Conservation (phyloP, 73 alveolate species). For the Paramecium primaurelia region DNA sequence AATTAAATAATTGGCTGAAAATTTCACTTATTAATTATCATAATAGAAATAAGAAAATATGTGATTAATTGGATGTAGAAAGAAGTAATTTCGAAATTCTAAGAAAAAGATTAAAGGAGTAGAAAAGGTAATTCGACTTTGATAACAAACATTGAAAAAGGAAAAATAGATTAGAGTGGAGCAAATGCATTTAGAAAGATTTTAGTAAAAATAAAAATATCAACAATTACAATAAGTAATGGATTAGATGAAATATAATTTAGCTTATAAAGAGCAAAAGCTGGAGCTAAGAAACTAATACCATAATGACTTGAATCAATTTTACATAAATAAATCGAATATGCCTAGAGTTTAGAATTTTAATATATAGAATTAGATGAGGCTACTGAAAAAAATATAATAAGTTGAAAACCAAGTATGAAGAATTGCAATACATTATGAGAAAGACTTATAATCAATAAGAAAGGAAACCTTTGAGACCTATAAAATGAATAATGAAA, state of each 20-base stretch:
- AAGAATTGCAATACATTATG: not conserved
- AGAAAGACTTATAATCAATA: not conserved
- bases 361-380: slow-evolving; percentile 41
- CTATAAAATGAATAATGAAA: not conserved
- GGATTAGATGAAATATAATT: slow-evolving; percentile 18
- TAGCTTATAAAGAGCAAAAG: slow-evolving; percentile 25
- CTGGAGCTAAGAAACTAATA: not conserved
- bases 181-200: not conserved
- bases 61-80: slow-evolving; percentile 12
- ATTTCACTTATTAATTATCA: not conserved
- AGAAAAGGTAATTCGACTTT: not conserved
- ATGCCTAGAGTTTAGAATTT: not conserved
- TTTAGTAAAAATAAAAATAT: not conserved
- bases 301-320: not conserved
- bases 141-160: not conserved
- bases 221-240: not conserved
- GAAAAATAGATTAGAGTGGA: slow-evolving; percentile 27
- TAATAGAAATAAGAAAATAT: not conserved
- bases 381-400: slow-evolving; percentile 26
- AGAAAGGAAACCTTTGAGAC: slow-evolving; percentile 16
- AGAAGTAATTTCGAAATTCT: slow-evolving; percentile 25
- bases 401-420: not conserved
- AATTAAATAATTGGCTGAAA: not conserved
- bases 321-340: slow-evolving; percentile 10
- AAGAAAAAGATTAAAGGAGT: slow-evolving; percentile 8